Evolutionary conservation across 106 monocot species (phyloP).

Genomic region (Apostasia shenzhenica): DNA sequence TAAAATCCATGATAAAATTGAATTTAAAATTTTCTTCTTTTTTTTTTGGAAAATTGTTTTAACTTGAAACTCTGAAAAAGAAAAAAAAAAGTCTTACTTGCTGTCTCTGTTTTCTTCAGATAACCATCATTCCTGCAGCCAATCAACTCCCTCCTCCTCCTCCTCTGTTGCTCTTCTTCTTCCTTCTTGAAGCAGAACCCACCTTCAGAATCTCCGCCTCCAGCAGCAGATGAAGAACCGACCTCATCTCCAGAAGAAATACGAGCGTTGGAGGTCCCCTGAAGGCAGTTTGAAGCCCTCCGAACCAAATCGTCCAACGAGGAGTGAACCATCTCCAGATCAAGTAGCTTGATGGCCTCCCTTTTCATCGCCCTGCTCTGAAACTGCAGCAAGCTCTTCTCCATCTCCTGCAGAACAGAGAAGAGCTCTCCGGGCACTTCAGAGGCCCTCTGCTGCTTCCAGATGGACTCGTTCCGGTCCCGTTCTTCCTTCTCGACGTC

Average conservation of each 20-base stretch:
- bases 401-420: slow-evolving; percentile 43
- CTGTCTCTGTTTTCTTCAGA: no score
- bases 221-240: not conserved
- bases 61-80: no score
- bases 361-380: slow-evolving; percentile 39
- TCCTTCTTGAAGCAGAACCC: no score
- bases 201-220: not conserved
- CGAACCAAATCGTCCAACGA: slow-evolving; percentile 18
- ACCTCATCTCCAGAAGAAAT: not conserved
- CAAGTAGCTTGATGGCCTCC: slow-evolving; percentile 40
- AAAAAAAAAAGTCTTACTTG: no score
- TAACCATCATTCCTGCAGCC: no score
- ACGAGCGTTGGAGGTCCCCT: no score
- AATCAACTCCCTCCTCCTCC: no score
- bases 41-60: no score
- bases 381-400: slow-evolving; percentile 27
- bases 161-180: no score
- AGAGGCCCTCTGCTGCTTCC: slow-evolving; percentile 21
- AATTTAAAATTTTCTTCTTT: no score
- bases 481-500: slow-evolving; percentile 45
- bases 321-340: slow-evolving; percentile 34
- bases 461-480: slow-evolving; percentile 17
- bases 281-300: slow-evolving; percentile 5
- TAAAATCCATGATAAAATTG: no score
- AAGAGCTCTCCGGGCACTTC: slow-evolving; percentile 55